Base-by-base conservation (phyloP, 768 basidiomycete species). In the Pisolithus orientalis region DNA sequence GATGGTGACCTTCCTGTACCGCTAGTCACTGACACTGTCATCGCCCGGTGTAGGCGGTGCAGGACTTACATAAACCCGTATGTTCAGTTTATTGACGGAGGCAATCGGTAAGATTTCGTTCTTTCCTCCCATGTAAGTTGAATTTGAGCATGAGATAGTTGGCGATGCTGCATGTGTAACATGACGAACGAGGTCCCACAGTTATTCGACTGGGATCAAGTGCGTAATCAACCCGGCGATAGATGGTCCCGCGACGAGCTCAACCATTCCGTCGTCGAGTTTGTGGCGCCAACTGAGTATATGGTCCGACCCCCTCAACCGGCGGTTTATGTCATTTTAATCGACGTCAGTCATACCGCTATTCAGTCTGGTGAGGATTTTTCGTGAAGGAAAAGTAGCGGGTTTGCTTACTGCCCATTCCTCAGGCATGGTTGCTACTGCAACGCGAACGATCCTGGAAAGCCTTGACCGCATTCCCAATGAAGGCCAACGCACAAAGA, bases 151-250 rank as follows among this genome's bases (percentile, higher is more conserved):
- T 25, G 13, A 52, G 21, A 51, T 48, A 87, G 89, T 57, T 99
- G 96, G 96, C 89, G 96, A 66, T 99, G 96, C 69, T 95, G 93
- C 70, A 93, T 99, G 93, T 99, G 96, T 69, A 90, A 87, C 62
- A 84, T 98, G 80, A 89, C 91, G 39, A 99, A 98, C 67, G 96
- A 98, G 70, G 94, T 98, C 0, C 96, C 96, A 24, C 94, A 97
- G 62, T 75, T 96, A 48, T 98, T 98, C 65, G 96, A 99, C 66
- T 99, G 96, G 96, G 92, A 99, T 67, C 90, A 94, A 69, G 81
- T 78, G 49, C 84, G 82, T 57, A 96, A 95, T 64, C 88, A 92
- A 67, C 94, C 94, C 29, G 94, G 91, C 11, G 96, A 99, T 70
- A 75, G 96, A 51, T 99, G 96, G 94, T 74, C 81, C 27, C 84